Conservation (phyloP, 83 land plant species). For the Picea mariana region DNA sequence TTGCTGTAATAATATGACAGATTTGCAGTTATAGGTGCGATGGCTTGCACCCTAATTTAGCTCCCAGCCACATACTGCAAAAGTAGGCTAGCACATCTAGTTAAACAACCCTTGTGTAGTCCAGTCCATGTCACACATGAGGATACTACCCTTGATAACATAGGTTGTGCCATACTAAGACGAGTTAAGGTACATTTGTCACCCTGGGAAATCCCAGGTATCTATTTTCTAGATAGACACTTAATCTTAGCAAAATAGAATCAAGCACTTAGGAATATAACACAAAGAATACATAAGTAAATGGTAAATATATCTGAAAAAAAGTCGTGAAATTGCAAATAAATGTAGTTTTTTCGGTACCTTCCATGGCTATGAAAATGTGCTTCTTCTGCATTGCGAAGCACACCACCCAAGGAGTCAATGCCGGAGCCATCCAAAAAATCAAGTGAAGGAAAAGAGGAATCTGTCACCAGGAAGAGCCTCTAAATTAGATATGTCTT, state of each 20-base stretch:
- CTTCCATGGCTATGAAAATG: constrained; percentile 31
- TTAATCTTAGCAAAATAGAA: too few species aligned
- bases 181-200: too few species aligned
- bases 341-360: constrained; percentile 1
- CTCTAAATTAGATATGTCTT: neutral
- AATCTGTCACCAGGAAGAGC: constrained; percentile 21
- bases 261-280: neutral
- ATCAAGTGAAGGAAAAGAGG: constrained; percentile 38
- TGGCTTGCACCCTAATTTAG: neutral
- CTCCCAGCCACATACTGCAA: neutral
- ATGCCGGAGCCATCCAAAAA: constrained; percentile 35
- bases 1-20: neutral
- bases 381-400: constrained; percentile 21
- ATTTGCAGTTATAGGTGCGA: neutral
- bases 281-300: neutral
- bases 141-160: too few species aligned
- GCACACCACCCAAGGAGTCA: constrained; percentile 27
- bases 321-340: neutral
- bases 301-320: neutral
- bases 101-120: neutral
- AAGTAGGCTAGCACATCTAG: neutral
- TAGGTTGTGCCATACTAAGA: too few species aligned
- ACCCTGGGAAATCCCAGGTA: too few species aligned
- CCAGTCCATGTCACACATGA: too few species aligned
- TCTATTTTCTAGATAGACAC: too few species aligned